phyloP scores from a whole-genome alignment of 2,329 filamentous ascomycete species.

The Leptosphaerulina australis region DNA sequence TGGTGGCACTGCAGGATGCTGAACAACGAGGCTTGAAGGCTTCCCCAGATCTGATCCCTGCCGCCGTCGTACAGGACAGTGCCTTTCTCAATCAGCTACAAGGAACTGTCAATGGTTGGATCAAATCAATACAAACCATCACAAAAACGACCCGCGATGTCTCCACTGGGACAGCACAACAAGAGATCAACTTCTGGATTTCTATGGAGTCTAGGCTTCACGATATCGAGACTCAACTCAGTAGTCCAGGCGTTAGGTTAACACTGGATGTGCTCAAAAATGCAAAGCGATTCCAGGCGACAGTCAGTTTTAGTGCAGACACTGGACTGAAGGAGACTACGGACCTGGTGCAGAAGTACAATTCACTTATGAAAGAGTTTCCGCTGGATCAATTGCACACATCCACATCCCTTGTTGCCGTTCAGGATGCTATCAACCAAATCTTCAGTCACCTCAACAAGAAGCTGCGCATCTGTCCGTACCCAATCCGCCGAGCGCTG shows the following conservation, averaged over 20 bases:
- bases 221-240: conserved; percentile 85
- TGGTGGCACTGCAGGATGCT: conserved; percentile 81
- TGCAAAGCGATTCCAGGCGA: conserved; percentile 97
- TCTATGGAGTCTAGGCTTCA: conserved; percentile 95
- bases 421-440: conserved; percentile 83
- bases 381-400: conserved; percentile 93
- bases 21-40: conserved; percentile 69
- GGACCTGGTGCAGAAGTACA: conserved; percentile 97
- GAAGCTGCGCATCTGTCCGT: conserved; percentile 94
- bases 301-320: conserved; percentile 94
- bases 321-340: conserved; percentile 95
- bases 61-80: conserved; percentile 80
- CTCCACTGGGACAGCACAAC: conserved; percentile 77
- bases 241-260: conserved; percentile 84
- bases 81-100: conserved; percentile 93
- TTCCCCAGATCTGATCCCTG: conserved; percentile 77
- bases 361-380: conserved; percentile 97
- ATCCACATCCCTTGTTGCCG: conserved; percentile 84
- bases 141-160: conserved; percentile 93
- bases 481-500: conserved; percentile 88
- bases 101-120: conserved; percentile 94
- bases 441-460: conserved; percentile 97
- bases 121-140: conserved; percentile 96
- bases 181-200: conserved; percentile 99
- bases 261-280: conserved; percentile 95